Percentiles rank a stretch among this genome's conserved stretches.
phyloP scores from a whole-genome alignment of 345 rosid species.

The Hevea brasiliensis region DNA sequence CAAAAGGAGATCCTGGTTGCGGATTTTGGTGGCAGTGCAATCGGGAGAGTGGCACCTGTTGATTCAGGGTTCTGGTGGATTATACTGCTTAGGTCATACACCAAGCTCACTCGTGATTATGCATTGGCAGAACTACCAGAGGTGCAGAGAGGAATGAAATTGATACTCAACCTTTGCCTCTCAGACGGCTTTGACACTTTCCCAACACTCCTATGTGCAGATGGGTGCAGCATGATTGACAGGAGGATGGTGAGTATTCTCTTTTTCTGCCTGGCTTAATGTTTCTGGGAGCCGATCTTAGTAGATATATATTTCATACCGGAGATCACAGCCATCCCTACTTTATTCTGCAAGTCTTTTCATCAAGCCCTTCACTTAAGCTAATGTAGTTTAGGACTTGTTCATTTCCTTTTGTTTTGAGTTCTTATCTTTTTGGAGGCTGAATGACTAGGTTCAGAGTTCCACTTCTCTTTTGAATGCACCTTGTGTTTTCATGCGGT shows the following conservation, averaged over 20 bases:
- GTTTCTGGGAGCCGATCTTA: not conserved
- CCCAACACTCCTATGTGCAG: constrained; percentile 63
- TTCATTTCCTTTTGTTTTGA: not conserved
- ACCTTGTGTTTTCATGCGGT: not conserved
- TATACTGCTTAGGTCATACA: constrained; percentile 54
- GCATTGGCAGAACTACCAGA: constrained; percentile 44
- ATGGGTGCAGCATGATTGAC: constrained; percentile 69
- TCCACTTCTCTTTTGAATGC: not conserved
- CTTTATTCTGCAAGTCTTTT: not conserved
- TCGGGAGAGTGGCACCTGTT: constrained; percentile 62
- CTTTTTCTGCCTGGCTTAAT: not conserved
- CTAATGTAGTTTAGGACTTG: not conserved
- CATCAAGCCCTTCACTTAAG: not conserved
- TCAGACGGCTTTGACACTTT: constrained; percentile 58
- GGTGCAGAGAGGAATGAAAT: constrained; percentile 57
- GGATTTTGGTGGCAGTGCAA: constrained; percentile 63
- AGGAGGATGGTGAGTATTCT: constrained; percentile 51
- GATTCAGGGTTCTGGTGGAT: constrained; percentile 81
- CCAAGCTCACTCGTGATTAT: constrained; percentile 53
- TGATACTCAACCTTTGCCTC: constrained; percentile 29
- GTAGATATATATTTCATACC: not conserved
- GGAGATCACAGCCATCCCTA: not conserved
- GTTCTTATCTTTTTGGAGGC: not conserved
- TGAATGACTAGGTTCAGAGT: not conserved
- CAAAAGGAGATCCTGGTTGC: constrained; percentile 43